Base-by-base conservation (phyloP, 805 yeast species). In the Barnettozyma pratensis region DNA sequence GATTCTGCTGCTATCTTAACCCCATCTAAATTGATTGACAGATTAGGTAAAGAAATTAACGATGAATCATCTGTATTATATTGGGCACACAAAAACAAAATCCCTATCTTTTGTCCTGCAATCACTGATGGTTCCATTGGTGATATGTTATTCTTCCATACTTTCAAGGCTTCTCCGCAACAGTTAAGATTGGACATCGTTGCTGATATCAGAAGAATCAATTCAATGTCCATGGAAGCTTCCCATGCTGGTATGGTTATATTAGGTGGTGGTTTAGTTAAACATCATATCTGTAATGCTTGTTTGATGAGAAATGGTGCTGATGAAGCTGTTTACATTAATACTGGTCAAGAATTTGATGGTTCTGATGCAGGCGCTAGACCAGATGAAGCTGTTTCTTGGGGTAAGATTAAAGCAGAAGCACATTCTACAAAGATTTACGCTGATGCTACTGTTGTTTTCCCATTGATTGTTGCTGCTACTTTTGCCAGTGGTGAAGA, bases 271-370 rank as follows among this genome's bases (percentile, higher is more conserved):
- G 99, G 99, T 39, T 71, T 94, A 49, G 80, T 94, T 62, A 94
- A 94, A 71, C 99, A 94, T 66, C 99, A 94, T 65, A 94, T 94
- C 59, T 91, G 96, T 61, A 94, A 94, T 63, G 99, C 99, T 11
- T 92, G 98, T 65, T 74, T 94, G 59, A 94, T 94, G 99, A 85
- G 99, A 75, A 95, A 94, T 61, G 99, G 99, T 61, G 99, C 99
- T 26, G 99, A 94, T 66, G 89, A 84, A 64, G 98, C 99, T 6
- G 97, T 94, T 19, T 94, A 80, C 69, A 92, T 94, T 66, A 94
- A 94, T 69, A 94, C 99, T 12, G 99, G 97, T 42, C 98, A 94
- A 71, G 99, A 94, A 66, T 94, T 90, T 60, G 99, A 94, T 64
- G 99, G 99, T 42, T 88, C 97, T 27, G 99, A 94, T 68, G 98